Evolutionary conservation across 1,284 basidiomycete genomes (phyloP).

Genomic region (Ustilago cynodontis): DNA sequence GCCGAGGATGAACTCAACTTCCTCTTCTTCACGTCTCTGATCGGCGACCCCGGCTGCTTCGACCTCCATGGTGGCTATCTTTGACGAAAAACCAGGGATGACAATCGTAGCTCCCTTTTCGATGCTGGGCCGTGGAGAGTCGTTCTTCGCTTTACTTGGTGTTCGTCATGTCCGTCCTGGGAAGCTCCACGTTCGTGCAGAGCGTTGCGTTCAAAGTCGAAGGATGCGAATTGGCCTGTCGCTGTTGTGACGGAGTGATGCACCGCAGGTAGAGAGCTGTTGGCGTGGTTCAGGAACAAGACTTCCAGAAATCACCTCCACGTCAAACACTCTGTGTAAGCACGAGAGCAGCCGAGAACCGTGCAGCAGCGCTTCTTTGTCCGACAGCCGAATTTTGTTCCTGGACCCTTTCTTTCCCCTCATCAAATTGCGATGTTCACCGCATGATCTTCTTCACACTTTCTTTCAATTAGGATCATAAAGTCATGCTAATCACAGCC

Average conservation of each 20-base stretch:
- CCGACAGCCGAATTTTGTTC: slow-evolving; percentile 21
- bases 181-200: not conserved
- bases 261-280: not conserved
- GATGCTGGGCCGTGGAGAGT: not conserved
- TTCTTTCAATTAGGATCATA: not conserved
- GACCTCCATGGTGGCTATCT: slow-evolving; percentile 17
- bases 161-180: not conserved
- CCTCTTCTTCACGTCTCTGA: slow-evolving; percentile 34
- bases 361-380: slow-evolving; percentile 10
- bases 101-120: not conserved
- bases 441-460: not conserved
- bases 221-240: not conserved
- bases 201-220: not conserved
- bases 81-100: not conserved
- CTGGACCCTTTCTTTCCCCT: slow-evolving; percentile 1
- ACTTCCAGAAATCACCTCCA: slow-evolving; percentile 7
- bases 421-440: not conserved
- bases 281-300: not conserved
- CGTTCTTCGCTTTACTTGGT: not conserved
- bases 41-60: slow-evolving; percentile 14
- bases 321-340: slow-evolving; percentile 16
- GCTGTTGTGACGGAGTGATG: not conserved
- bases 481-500: not conserved
- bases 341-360: slow-evolving; percentile 14
- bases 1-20: slow-evolving; percentile 47